Base-by-base conservation (phyloP, 2,329 filamentous ascomycete genomes). In the Penicillium sp. region DNA sequence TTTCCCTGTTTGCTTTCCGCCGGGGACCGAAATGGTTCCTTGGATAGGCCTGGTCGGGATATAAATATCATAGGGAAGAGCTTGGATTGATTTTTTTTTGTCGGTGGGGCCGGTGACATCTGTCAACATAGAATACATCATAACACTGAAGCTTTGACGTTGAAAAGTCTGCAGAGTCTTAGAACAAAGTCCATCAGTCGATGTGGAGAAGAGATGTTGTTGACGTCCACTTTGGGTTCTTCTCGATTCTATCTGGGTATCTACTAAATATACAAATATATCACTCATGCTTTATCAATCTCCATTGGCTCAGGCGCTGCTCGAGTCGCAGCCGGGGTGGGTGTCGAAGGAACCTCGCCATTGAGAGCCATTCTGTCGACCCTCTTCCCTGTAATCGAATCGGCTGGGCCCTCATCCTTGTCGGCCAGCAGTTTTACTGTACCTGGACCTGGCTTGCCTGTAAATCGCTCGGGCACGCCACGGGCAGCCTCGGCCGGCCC, bases 401-500 rank as follows among this genome's bases (percentile, higher is more conserved):
- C 40, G 55, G 57, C 40, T 61, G 58, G 38, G 43, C 50, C 45
- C 58, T 59, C 31, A 60, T 58, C 39, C 18, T 47, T 51, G 5
- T 53, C 47, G 16, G 37, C 22, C 13, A 16, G 26, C 1, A 39
- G 14, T 35, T 10, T 35, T 10, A 54, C 18, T 14, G 51, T 56
- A 5, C 48, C 48, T 16, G 48, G 53, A 18, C 48, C 48, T 1
- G 42, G 14, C 32, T 61, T 58, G 34, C 64, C 57, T 55, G 78
- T 68, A 70, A 96, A 97, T 50, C 90, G 83, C 56, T 85, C 86
- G 0, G 92, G 93, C 24, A 96, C 92, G 7, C 92, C 92, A 38
- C 80, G 89, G 74, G 78, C 70, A 78, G 79, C 61, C 78, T 81
- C 62, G 6, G 67, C 61, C 31, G 81, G 83, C 0, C 93, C 93